phyloP scores from a whole-genome alignment of 2,329 filamentous ascomycete genomes.

The Cercospora sp. region DNA sequence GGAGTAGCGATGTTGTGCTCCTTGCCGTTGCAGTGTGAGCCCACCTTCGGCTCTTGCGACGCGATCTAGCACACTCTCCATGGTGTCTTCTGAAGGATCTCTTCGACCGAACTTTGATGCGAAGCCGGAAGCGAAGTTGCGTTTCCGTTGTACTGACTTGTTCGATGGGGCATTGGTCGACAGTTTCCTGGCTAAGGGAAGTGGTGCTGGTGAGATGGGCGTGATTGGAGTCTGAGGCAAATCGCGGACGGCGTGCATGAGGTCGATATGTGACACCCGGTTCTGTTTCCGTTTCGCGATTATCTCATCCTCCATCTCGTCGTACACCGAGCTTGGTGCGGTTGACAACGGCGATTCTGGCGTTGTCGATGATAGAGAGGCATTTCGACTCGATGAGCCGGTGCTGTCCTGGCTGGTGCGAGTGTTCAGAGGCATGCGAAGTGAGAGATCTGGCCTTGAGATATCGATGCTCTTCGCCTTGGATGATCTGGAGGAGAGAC shows the following conservation, averaged over 20 bases:
- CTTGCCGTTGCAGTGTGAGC: conserved; percentile 14
- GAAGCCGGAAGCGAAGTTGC: conserved; percentile 30
- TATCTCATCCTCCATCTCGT: conserved; percentile 16
- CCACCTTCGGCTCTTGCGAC: conserved; percentile 1
- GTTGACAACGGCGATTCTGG: conserved; percentile 26
- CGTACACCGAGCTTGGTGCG: conserved; percentile 28
- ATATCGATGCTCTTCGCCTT: conserved; percentile 6
- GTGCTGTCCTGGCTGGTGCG: conserved; percentile 26
- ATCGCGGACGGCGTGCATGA: conserved; percentile 23
- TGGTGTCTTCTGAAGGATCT: conserved; percentile 10
- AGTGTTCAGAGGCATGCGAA: conserved; percentile 15
- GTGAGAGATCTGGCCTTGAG: conserved; percentile 1
- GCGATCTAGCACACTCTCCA: conserved; percentile 18
- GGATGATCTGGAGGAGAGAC: not conserved
- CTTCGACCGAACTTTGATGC: conserved; percentile 21
- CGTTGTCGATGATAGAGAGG: conserved; percentile 19
- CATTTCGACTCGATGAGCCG: conserved; percentile 12
- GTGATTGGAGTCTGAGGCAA: conserved; percentile 9
- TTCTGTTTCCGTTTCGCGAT: conserved; percentile 8
- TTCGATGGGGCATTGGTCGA: not conserved
- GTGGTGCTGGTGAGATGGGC: not conserved
- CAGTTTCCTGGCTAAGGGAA: not conserved
- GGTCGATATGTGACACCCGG: conserved; percentile 19
- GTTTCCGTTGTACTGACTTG: conserved; percentile 20
- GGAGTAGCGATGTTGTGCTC: conserved; percentile 20